phyloP scores from a whole-genome alignment of 306 rosid genomes.

The Cicer chorassanicum region DNA sequence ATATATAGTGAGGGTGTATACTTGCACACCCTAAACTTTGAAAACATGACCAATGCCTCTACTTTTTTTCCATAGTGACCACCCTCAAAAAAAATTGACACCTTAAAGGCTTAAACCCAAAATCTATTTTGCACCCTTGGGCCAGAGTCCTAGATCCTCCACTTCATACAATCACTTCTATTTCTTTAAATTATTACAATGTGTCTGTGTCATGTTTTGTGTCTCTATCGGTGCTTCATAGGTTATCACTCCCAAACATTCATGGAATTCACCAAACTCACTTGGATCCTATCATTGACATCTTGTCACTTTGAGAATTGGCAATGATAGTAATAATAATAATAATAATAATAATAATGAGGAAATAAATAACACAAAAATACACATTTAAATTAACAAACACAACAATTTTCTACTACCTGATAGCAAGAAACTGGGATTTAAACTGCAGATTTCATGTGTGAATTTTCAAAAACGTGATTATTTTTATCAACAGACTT shows the following conservation, averaged over 20 bases:
- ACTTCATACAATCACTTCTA: neutral
- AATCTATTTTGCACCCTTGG: too few relatives aligned
- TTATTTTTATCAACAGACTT: constrained; percentile 54
- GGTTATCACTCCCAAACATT: neutral
- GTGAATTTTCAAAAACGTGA: constrained; percentile 53
- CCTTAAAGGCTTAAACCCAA: too few relatives aligned
- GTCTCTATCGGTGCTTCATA: neutral
- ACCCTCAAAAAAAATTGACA: too few relatives aligned
- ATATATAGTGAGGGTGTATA: too few relatives aligned
- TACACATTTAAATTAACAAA: neutral
- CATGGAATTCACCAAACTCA: neutral
- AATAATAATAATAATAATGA: too few relatives aligned
- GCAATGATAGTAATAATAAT: neutral
- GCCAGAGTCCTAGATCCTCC: too few relatives aligned
- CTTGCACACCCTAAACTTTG: too few relatives aligned
- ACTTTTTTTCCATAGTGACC: too few relatives aligned
- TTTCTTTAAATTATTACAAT: neutral
- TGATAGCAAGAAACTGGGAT: constrained; percentile 87
- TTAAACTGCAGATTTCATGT: constrained; percentile 56
- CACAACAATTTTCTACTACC: constrained; percentile 54
- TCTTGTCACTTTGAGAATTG: neutral
- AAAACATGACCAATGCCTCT: too few relatives aligned
- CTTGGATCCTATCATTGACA: constrained; percentile 4
- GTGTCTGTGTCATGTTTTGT: neutral
- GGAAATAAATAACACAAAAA: neutral